Conservation (phyloP, 2,329 filamentous ascomycete species). For the Ceratocystis cubensis region DNA sequence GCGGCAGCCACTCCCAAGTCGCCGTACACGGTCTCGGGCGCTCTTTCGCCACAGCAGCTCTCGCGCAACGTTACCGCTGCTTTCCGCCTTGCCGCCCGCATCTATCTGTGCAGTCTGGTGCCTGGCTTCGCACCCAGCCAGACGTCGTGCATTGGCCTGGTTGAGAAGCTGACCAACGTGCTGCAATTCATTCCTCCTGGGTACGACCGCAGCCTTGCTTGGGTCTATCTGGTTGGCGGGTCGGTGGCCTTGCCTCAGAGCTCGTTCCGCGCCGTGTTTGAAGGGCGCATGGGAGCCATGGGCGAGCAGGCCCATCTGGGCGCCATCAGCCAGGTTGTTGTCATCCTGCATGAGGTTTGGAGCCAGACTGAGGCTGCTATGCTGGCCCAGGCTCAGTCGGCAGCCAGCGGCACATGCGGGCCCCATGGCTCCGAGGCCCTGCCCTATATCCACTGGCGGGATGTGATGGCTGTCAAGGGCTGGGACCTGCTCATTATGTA, state of each 20-base stretch:
- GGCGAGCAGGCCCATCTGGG: slow-evolving; percentile 69
- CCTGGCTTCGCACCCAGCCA: slow-evolving; percentile 73
- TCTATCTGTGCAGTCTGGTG: slow-evolving; percentile 93
- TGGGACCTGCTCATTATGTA: slow-evolving; percentile 91
- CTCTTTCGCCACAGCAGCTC: slow-evolving; percentile 69
- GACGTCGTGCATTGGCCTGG: slow-evolving; percentile 59
- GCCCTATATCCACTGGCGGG: slow-evolving; percentile 82
- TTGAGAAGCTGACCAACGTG: slow-evolving; percentile 63
- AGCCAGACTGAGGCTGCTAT: slow-evolving; percentile 52
- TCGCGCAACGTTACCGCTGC: slow-evolving; percentile 78
- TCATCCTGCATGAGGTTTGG: slow-evolving; percentile 76
- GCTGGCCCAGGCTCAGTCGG: slow-evolving; percentile 29
- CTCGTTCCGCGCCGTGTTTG: slow-evolving; percentile 64
- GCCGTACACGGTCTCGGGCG: slow-evolving; percentile 53
- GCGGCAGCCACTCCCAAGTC: slow-evolving; percentile 30
- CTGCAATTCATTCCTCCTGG: slow-evolving; percentile 76
- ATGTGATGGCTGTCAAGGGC: slow-evolving; percentile 79
- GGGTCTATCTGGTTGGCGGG: slow-evolving; percentile 84
- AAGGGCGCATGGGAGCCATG: slow-evolving; percentile 59
- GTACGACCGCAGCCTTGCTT: slow-evolving; percentile 81
- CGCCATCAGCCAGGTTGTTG: slow-evolving; percentile 71
- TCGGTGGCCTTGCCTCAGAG: slow-evolving; percentile 61
- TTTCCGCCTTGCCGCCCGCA: slow-evolving; percentile 82
- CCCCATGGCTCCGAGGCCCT: slow-evolving; percentile 31
- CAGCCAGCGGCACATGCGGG: slow-evolving; percentile 25